Conservation (phyloP, 73 alveolate genomes). For the Halteria grandinella region DNA sequence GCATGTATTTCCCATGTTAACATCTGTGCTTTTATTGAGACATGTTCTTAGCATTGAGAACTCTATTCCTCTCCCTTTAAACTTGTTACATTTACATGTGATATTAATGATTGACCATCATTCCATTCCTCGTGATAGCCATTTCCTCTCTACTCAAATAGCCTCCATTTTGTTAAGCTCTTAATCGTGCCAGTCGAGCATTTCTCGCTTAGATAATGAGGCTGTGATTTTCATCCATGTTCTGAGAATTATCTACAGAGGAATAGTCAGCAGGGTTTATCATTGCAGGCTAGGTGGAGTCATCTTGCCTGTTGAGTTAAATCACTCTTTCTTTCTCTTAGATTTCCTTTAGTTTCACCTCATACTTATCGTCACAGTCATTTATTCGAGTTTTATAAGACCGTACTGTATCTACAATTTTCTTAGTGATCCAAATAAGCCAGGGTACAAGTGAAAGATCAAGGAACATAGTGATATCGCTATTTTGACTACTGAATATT, state of each 20-base stretch:
- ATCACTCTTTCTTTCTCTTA: background rate
- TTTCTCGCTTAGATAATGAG: background rate
- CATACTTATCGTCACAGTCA: background rate
- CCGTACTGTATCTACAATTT: background rate
- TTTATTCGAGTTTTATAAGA: background rate
- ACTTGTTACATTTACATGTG: background rate
- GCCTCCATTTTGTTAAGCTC: background rate
- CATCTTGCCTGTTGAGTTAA: background rate
- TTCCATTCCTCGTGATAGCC: conserved; percentile 1
- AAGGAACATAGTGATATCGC: conserved; percentile 14
- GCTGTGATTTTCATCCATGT: background rate
- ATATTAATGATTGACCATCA: background rate
- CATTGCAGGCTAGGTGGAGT: background rate
- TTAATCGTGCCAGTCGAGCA: background rate
- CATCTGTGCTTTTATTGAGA: background rate
- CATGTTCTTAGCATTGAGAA: no score
- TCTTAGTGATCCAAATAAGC: conserved; percentile 24
- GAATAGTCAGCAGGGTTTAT: background rate
- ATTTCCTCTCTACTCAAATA: conserved; percentile 3
- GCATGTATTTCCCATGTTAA: conserved; percentile 7
- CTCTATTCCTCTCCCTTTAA: background rate
- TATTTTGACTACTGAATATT: no score
- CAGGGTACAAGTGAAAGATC: conserved; percentile 21
- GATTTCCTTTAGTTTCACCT: background rate
- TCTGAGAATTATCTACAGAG: background rate